Percentiles rank a stretch among this genome's conserved stretches.
phyloP scores from a whole-genome alignment of 129 eudicot genomes.

The Helianthus tuberosus region DNA sequence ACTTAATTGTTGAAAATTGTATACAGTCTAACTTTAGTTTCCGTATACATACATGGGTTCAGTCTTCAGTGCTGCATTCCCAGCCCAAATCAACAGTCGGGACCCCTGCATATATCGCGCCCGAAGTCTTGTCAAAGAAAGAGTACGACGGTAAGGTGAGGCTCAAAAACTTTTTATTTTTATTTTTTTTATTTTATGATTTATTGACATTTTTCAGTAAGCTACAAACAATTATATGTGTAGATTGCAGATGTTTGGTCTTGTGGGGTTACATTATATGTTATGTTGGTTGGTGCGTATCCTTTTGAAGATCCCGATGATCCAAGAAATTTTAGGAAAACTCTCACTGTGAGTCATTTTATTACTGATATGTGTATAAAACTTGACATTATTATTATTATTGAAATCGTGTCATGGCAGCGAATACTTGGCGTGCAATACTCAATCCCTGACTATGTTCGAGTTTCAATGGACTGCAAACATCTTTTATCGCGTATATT shows the following conservation, averaged over 20 bases:
- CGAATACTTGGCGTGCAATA: slow-evolving; percentile 81
- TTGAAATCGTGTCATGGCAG: slow-evolving; percentile 33
- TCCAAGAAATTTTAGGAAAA: slow-evolving; percentile 83
- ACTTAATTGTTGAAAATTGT: neutral
- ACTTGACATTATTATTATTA: neutral
- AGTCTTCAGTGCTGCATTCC: slow-evolving; percentile 89
- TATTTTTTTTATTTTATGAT: neutral
- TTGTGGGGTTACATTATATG: slow-evolving; percentile 97
- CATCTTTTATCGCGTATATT: slow-evolving; percentile 85
- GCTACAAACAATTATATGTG: slow-evolving; percentile 15
- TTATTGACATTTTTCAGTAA: slow-evolving; percentile 1
- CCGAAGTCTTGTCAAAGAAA: slow-evolving; percentile 79
- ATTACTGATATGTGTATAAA: neutral
- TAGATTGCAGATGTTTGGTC: slow-evolving; percentile 99
- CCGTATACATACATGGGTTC: neutral
- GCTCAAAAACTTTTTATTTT: neutral
- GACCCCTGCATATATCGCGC: slow-evolving; percentile 97
- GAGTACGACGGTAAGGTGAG: slow-evolving; percentile 90
- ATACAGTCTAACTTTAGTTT: neutral
- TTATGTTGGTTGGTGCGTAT: slow-evolving; percentile 94
- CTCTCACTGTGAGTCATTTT: slow-evolving; percentile 57
- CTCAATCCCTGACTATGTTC: slow-evolving; percentile 87
- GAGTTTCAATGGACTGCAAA: slow-evolving; percentile 77
- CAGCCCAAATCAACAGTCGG: slow-evolving; percentile 97
- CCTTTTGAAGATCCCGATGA: slow-evolving; percentile 96